These are phyloP conservation scores for Pseudogymnoascus sp. DNA, from an alignment of 2,329 filamentous ascomycete genomes.

Conservation along the genomic window DNA sequence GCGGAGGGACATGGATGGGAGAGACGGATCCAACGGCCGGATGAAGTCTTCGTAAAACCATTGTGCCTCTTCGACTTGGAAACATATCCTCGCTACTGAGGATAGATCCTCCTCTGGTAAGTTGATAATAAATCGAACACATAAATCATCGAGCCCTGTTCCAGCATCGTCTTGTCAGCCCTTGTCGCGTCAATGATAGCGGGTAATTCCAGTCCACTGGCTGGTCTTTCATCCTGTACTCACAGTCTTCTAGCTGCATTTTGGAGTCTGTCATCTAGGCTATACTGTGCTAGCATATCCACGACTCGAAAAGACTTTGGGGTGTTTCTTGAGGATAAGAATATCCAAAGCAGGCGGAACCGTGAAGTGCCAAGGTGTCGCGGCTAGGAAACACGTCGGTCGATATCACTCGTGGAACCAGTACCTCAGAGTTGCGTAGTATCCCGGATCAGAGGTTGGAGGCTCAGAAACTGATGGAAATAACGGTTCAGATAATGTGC, in stretches of 20 bases:
- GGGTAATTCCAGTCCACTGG: not conserved
- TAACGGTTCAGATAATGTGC: constrained; percentile 3
- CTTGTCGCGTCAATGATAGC: not conserved
- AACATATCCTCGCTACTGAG: constrained; percentile 90
- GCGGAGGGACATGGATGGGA: constrained; percentile 80
- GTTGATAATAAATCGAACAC: constrained; percentile 97
- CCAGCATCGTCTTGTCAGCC: constrained; percentile 6
- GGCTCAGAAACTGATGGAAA: not conserved
- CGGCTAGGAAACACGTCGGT: not conserved
- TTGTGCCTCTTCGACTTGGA: constrained; percentile 98
- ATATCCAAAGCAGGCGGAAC: not conserved
- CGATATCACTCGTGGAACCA: not conserved
- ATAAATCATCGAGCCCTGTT: constrained; percentile 90
- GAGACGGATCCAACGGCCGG: constrained; percentile 73
- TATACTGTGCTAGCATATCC: constrained; percentile 56
- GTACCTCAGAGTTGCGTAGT: not conserved
- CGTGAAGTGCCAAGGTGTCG: not conserved
- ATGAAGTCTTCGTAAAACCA: constrained; percentile 99
- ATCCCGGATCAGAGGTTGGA: not conserved
- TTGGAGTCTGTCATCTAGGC: constrained; percentile 67
- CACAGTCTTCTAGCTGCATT: constrained; percentile 88
- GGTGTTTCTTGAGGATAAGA: constrained; percentile 2
- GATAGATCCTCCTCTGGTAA: constrained; percentile 85
- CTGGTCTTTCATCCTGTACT: constrained; percentile 26
- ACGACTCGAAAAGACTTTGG: constrained; percentile 24